These are phyloP conservation scores for Metarhizium anisopliae DNA, from an alignment of 2,329 filamentous ascomycete species.

Conservation along the genomic window DNA sequence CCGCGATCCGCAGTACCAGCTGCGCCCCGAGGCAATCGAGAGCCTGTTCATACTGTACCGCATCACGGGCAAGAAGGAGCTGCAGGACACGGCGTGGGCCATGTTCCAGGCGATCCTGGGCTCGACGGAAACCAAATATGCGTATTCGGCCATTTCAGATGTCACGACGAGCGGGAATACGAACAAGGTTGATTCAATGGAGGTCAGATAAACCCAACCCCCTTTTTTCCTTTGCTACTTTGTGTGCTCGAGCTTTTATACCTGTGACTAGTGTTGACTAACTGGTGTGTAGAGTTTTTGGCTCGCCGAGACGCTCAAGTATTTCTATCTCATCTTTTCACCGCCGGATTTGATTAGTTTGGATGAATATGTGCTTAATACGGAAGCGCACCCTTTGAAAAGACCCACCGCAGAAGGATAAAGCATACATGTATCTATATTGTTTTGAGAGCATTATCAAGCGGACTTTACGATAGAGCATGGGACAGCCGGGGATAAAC, in stretches of 20 bases:
- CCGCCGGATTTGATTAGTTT: slow-evolving; percentile 52
- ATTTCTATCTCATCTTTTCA: slow-evolving; percentile 64
- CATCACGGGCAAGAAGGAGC: slow-evolving; percentile 37
- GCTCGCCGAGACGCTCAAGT: slow-evolving; percentile 67
- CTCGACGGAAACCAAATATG: slow-evolving; percentile 36
- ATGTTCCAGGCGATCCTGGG: slow-evolving; percentile 41
- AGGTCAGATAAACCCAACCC: slow-evolving; percentile 20
- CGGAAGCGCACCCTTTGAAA: slow-evolving; percentile 28
- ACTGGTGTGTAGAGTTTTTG: slow-evolving; percentile 51
- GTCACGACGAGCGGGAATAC: slow-evolving; percentile 21
- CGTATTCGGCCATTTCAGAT: slow-evolving; percentile 39
- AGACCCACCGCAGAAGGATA: not conserved
- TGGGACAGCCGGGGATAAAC: not conserved
- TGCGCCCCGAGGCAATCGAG: slow-evolving; percentile 42
- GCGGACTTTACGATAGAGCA: not conserved
- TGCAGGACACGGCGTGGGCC: slow-evolving; percentile 37
- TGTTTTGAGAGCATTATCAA: not conserved
- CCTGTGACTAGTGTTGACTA: not conserved
- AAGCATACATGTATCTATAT: not conserved
- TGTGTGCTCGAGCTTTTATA: not conserved
- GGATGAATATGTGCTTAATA: slow-evolving; percentile 57
- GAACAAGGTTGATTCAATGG: slow-evolving; percentile 50
- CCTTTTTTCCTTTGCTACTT: not conserved
- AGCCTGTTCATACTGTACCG: slow-evolving; percentile 45
- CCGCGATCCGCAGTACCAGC: slow-evolving; percentile 40